Evolutionary conservation across 1,284 basidiomycete genomes (phyloP), one percentile per base, ranked within the genome.

Genomic region (Austroboletus olivaceoglutinosus): DNA sequence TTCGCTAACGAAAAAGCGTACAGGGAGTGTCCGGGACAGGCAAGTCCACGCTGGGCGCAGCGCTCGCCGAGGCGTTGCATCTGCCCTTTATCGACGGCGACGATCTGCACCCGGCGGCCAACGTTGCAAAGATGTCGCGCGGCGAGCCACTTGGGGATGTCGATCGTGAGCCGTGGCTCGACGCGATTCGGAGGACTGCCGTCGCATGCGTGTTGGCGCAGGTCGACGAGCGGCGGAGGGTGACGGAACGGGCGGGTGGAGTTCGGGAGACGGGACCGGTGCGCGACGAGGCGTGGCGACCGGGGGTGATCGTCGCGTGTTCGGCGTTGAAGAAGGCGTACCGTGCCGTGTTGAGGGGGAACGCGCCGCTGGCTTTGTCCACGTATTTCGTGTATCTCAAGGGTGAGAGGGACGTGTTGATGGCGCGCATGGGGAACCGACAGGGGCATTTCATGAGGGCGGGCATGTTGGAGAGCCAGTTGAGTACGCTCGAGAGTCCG

Each of bases 1-100:
- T 5, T 31, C n/a, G n/a, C n/a, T n/a, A n/a, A n/a, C n/a, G n/a
- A n/a, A n/a, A n/a, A n/a, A n/a, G n/a, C n/a, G n/a, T n/a, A 13
- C 56, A 91, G 89, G 89, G 89, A 33, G 88, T 90, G 3, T 86
- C 81, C 1, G 89, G 85, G 21, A 83, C 89, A 38, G 93, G 94
- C n/a, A 97, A 97, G 70, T 89, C 90, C 4, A 96, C 93, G 0
- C 77, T 96, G 10, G 93, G 89, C 0, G 57, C 64, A 4, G 81
- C 83, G 4, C 73, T 96, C 23, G 80, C 89, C 13, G 60, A 71
- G 33, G 73, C 75, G 15, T 76, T 94, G 48, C 67, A 67, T 9
- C 61, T 91, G 51, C 84, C 92, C 0, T 96, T 92, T 71, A 75
- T 93, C 54, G 95, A 98, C 63, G 95, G 90, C 34, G 95, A 98